phyloP scores from a whole-genome alignment of 176 grass and related monocot species.

The Puya raimondii region DNA sequence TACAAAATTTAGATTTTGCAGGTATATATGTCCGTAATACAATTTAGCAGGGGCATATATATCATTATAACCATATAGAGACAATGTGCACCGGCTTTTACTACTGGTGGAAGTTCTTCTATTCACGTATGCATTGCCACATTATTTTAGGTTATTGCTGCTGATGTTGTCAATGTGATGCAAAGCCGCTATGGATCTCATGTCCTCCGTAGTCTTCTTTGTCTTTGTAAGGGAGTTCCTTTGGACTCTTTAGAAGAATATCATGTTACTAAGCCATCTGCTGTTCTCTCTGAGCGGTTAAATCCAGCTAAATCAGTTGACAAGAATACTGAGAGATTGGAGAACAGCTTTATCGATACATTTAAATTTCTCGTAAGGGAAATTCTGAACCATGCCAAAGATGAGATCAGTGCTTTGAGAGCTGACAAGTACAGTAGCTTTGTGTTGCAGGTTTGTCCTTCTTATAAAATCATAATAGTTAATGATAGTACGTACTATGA shows the following conservation, averaged over 20 bases:
- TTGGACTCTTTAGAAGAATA: slow-evolving; percentile 55
- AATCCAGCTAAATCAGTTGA: slow-evolving; percentile 33
- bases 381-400: slow-evolving; percentile 53
- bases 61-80: too few species aligned
- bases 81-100: too few species aligned
- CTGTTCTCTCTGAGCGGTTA: slow-evolving; percentile 55
- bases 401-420: slow-evolving; percentile 45
- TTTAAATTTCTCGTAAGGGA: slow-evolving; percentile 63
- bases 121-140: slow-evolving; percentile 8
- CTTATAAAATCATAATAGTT: not conserved
- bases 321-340: slow-evolving; percentile 28
- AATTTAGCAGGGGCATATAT: too few species aligned
- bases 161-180: slow-evolving; percentile 60
- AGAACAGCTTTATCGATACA: slow-evolving; percentile 39
- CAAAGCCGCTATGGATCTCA: slow-evolving; percentile 76
- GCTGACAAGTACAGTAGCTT: slow-evolving; percentile 81
- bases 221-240: slow-evolving; percentile 77
- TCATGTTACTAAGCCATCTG: slow-evolving; percentile 66
- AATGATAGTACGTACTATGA: not conserved
- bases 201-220: slow-evolving; percentile 80
- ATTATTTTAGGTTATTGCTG: slow-evolving; percentile 49
- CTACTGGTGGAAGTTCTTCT: not conserved
- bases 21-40: too few species aligned
- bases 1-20: too few species aligned
- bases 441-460: slow-evolving; percentile 62